A percentile compares a stretch with the other conserved stretches of the same genome.
Conservation (phyloP, 2,329 filamentous ascomycete species). For the Cladosporium phlei region DNA sequence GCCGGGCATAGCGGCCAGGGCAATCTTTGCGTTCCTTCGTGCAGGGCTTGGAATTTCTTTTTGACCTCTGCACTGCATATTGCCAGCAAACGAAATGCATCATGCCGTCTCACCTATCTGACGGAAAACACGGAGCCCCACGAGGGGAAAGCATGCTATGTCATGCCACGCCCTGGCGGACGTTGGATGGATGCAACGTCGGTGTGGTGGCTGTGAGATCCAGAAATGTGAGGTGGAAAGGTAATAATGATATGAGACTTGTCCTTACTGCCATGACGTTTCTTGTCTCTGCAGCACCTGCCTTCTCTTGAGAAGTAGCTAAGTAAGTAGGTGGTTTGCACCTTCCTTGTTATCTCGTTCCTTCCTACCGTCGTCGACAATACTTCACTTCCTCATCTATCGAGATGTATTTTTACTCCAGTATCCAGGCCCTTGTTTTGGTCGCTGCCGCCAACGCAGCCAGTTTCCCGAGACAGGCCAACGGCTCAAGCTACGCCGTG, state of each 20-base stretch:
- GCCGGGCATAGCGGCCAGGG: background rate
- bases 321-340: background rate
- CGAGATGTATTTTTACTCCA: background rate
- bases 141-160: no score
- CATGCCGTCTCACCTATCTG: no score
- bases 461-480: conserved; percentile 13
- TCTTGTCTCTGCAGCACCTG: background rate
- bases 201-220: no score
- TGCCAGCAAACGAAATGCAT: no score
- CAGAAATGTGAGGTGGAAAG: no score
- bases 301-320: background rate
- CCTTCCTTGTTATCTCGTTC: background rate
- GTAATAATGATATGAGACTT: no score
- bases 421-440: background rate
- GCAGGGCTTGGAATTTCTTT: no score
- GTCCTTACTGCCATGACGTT: no score
- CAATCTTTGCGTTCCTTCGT: background rate
- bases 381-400: background rate
- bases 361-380: background rate
- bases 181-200: no score
- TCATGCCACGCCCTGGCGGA: no score
- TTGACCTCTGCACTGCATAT: no score
- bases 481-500: conserved; percentile 11
- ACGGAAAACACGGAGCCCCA: no score
- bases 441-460: background rate